These are phyloP conservation scores for Babesia divergens DNA, from an alignment of 169 alveolate species.

Conservation along the genomic window DNA sequence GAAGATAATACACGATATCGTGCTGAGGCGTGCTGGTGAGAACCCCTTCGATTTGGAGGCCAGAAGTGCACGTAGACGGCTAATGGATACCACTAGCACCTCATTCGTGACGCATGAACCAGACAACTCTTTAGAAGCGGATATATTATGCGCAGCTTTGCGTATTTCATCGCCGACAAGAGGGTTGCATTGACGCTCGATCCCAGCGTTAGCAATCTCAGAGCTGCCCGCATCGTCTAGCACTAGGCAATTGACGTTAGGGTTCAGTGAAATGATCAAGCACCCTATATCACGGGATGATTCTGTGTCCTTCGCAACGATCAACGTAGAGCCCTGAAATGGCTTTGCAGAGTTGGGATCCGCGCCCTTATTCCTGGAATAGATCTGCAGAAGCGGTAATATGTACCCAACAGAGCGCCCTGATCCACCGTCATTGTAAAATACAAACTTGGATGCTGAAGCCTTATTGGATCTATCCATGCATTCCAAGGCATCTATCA, in stretches of 20 bases:
- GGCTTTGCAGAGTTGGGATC: not conserved
- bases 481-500: slow-evolving; percentile 22
- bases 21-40: not conserved
- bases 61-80: not conserved
- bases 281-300: not conserved
- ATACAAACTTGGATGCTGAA: slow-evolving; percentile 5
- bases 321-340: slow-evolving; percentile 5
- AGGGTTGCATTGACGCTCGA: not conserved
- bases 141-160: not conserved
- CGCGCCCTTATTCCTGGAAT: not conserved
- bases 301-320: slow-evolving; percentile 1
- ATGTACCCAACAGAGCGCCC: slow-evolving; percentile 52
- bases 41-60: not conserved
- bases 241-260: not conserved
- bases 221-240: not conserved
- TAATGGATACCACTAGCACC: slow-evolving; percentile 1
- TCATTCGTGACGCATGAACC: not conserved
- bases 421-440: slow-evolving; percentile 28
- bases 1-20: slow-evolving; percentile 2
- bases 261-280: slow-evolving; percentile 11
- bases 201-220: not conserved
- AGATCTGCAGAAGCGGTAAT: slow-evolving; percentile 45
- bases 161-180: not conserved
- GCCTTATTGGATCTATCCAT: not conserved
- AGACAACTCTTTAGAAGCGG: not conserved